Conservation (phyloP, 306 rosid genomes). For the Quillaja saponaria region DNA sequence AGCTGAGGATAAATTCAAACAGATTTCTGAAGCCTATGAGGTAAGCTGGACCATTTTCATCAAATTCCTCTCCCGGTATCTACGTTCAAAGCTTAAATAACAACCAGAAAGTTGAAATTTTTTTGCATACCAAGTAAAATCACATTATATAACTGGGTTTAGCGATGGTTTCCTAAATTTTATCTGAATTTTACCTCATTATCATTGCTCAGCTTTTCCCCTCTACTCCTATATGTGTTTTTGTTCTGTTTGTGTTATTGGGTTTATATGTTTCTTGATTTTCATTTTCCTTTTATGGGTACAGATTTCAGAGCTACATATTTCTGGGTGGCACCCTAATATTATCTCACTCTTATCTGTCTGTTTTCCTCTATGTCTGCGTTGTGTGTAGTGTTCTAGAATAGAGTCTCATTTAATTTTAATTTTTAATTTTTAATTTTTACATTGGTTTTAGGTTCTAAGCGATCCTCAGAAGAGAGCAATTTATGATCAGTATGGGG, state of each 20-base stretch:
- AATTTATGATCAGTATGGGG: constrained; percentile 86
- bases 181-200: no score
- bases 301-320: background rate
- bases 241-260: no score
- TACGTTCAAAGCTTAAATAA: background rate
- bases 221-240: no score
- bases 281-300: no score
- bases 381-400: background rate
- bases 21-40: constrained; percentile 90
- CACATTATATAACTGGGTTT: background rate
- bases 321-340: background rate
- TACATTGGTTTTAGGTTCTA: constrained; percentile 55
- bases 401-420: background rate
- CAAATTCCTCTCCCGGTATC: background rate
- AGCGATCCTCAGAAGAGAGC: constrained; percentile 89
- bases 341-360: background rate
- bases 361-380: background rate
- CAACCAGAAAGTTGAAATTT: background rate
- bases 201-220: background rate
- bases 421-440: background rate
- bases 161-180: background rate
- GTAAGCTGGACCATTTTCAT: constrained; percentile 33
- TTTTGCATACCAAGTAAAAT: background rate
- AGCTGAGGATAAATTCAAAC: constrained; percentile 76
- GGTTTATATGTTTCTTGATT: no score